phyloP scores from a whole-genome alignment of 1,284 basidiomycete species.

The Ceratobasidium sp. region DNA sequence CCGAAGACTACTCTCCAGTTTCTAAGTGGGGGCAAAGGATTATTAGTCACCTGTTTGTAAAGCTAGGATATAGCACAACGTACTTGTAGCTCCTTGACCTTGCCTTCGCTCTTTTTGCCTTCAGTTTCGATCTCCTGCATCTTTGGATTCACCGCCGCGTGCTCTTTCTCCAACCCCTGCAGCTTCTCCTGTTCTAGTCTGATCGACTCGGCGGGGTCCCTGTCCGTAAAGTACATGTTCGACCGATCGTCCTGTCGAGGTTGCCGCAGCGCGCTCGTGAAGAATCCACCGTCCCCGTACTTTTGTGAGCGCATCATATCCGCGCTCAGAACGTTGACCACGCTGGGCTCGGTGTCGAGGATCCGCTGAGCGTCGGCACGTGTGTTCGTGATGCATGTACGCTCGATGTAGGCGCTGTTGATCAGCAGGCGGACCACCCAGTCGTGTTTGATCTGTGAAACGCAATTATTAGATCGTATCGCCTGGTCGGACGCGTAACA shows the following conservation, averaged over 20 bases:
- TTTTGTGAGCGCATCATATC: constrained; percentile 58
- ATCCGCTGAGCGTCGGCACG: constrained; percentile 73
- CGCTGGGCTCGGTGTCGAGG: constrained; percentile 61
- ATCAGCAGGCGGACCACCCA: constrained; percentile 87
- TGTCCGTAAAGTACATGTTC: constrained; percentile 31
- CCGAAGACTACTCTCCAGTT: constrained; percentile 52
- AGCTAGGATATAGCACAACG: not conserved
- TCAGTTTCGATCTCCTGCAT: constrained; percentile 34
- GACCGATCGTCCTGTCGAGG: constrained; percentile 17
- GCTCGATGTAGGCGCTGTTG: constrained; percentile 81
- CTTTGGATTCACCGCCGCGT: constrained; percentile 31
- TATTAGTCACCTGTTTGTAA: not conserved
- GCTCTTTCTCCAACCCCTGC: constrained; percentile 27
- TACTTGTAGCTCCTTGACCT: constrained; percentile 40
- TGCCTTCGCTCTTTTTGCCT: constrained; percentile 15
- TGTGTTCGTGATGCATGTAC: constrained; percentile 72
- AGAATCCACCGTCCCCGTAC: constrained; percentile 67
- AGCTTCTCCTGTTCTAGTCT: constrained; percentile 33
- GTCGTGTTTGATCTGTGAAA: constrained; percentile 75
- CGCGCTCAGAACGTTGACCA: constrained; percentile 25
- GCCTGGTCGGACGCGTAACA: constrained; percentile 41
- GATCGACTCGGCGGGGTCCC: constrained; percentile 28
- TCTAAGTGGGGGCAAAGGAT: constrained; percentile 51
- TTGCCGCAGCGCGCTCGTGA: constrained; percentile 36
- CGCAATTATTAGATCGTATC: constrained; percentile 1